phyloP scores from a whole-genome alignment of 2,329 filamentous ascomycete species.

The Lecanosticta acicola region DNA sequence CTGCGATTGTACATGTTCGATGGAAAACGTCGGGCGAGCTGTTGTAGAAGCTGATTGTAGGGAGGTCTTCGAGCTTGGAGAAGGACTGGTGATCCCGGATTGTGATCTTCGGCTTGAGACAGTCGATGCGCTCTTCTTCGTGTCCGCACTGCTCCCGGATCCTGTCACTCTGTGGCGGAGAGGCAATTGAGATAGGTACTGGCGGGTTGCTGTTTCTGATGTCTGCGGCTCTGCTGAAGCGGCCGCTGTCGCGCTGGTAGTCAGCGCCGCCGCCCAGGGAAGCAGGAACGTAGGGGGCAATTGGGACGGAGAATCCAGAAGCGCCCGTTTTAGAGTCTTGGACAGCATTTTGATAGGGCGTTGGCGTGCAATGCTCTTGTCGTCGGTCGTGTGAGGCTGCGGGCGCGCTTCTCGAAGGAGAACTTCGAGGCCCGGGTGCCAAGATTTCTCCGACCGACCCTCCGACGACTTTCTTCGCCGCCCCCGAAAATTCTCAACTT shows the following conservation, averaged over 20 bases:
- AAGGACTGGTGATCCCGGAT: no score
- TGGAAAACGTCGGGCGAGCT: no score
- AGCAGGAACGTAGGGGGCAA: constrained; percentile 51
- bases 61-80: no score
- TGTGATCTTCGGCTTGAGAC: no score
- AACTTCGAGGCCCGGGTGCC: not conserved
- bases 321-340: constrained; percentile 57
- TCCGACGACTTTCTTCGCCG: not conserved
- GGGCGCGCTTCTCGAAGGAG: no score
- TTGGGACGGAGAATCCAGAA: constrained; percentile 53
- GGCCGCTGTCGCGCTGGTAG: constrained; percentile 26
- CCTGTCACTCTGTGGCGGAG: not conserved
- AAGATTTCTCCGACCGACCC: not conserved
- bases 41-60: no score
- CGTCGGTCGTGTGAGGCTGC: no score
- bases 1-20: no score
- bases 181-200: not conserved
- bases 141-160: no score
- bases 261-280: constrained; percentile 46
- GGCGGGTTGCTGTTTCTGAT: not conserved
- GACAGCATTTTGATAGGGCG: constrained; percentile 34
- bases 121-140: no score
- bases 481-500: not conserved
- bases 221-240: not conserved
- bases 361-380: not conserved